phyloP scores from a whole-genome alignment of 2,329 filamentous ascomycete genomes.

The Diaporthe australafricana region DNA sequence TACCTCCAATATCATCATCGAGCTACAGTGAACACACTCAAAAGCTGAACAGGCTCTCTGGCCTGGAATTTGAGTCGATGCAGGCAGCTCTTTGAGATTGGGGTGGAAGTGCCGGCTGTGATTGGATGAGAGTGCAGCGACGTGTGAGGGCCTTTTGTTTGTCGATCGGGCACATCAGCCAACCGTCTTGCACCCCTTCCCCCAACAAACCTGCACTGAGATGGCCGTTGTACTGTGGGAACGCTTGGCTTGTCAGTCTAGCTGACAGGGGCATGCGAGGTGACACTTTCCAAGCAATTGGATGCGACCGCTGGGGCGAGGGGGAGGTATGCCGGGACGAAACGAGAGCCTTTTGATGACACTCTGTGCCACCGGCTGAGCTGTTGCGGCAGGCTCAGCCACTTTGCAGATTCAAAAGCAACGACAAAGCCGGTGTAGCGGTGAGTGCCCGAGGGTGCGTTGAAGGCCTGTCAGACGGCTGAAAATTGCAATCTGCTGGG shows the following conservation, averaged over 20 bases:
- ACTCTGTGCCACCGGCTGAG: neutral
- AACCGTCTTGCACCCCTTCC: too few species aligned
- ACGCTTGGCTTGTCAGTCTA: neutral
- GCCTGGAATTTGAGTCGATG: too few species aligned
- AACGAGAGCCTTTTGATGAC: neutral
- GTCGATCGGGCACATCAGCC: too few species aligned
- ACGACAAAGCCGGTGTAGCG: slow-evolving; percentile 2
- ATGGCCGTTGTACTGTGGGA: too few species aligned
- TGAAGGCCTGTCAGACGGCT: neutral
- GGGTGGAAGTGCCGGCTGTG: too few species aligned
- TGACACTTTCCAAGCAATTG: neutral
- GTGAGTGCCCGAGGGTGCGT: neutral
- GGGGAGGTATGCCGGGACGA: neutral
- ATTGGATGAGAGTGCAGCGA: too few species aligned
- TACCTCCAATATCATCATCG: too few species aligned
- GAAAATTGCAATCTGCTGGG: slow-evolving; percentile 4
- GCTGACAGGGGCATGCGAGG: neutral
- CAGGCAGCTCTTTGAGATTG: too few species aligned
- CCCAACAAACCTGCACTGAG: too few species aligned
- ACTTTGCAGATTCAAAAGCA: neutral
- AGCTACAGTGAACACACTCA: too few species aligned
- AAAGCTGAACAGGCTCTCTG: too few species aligned
- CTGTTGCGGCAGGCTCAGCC: neutral
- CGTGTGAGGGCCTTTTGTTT: too few species aligned
- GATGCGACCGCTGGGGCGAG: neutral